Conservation (phyloP, 2,329 filamentous ascomycete genomes). For the Capronia coronata region DNA sequence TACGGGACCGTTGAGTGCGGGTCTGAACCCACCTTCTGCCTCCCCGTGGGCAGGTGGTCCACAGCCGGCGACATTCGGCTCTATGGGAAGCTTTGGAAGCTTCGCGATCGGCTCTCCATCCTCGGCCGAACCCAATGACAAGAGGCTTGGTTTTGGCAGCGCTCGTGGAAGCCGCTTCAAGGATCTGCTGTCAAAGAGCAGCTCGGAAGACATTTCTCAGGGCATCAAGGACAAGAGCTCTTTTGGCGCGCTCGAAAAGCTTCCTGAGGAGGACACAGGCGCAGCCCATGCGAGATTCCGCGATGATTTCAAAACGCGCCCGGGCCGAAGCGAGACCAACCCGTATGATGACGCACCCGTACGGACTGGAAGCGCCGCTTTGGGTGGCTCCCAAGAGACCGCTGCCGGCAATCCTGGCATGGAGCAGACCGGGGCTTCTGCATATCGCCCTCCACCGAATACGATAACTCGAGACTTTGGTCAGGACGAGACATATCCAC, state of each 20-base stretch:
- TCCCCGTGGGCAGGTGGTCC: constrained; percentile 57
- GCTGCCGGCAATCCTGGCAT: constrained; percentile 46
- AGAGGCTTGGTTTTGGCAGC: constrained; percentile 61
- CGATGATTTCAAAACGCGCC: constrained; percentile 41
- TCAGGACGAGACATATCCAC: constrained; percentile 53
- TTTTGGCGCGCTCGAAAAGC: constrained; percentile 47
- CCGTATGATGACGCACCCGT: constrained; percentile 45
- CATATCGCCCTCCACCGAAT: constrained; percentile 56
- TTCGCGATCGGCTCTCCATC: constrained; percentile 64
- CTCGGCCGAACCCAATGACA: constrained; percentile 50
- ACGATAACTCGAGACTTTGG: constrained; percentile 54
- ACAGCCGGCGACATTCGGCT: constrained; percentile 57
- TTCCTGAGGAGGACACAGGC: constrained; percentile 47
- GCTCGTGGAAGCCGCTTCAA: constrained; percentile 75
- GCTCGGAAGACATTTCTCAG: constrained; percentile 55
- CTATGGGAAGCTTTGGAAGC: constrained; percentile 81
- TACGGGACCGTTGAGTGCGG: constrained; percentile 49
- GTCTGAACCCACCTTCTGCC: constrained; percentile 39
- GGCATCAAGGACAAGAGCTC: constrained; percentile 52
- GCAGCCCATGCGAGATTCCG: constrained; percentile 47
- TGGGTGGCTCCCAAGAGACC: constrained; percentile 68
- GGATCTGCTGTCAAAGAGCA: constrained; percentile 74
- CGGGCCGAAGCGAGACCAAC: constrained; percentile 46
- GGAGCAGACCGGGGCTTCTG: constrained; percentile 54
- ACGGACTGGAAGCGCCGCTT: constrained; percentile 56